Evolutionary conservation across 2,329 filamentous ascomycete genomes (phyloP).

Genomic region (Fusarium miscanthi): DNA sequence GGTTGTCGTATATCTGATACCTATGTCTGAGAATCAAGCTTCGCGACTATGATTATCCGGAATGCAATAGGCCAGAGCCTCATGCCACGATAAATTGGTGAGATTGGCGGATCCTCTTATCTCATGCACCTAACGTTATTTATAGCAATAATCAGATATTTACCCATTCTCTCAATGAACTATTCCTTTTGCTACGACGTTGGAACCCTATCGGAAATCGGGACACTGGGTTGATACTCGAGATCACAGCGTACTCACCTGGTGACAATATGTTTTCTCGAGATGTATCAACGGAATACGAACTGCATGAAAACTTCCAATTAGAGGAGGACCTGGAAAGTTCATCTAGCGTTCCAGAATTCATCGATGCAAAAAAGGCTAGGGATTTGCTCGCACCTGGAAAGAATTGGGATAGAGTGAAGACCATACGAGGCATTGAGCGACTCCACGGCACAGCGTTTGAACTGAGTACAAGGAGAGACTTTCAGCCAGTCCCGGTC

Average conservation of each 20-base stretch:
- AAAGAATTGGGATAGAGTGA: not conserved
- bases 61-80: not conserved
- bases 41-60: not conserved
- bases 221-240: not conserved
- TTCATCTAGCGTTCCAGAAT: rapidly evolving
- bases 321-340: not conserved
- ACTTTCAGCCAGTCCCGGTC: rapidly evolving
- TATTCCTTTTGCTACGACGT: rapidly evolving
- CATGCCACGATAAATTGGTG: not conserved
- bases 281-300: not conserved
- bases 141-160: not conserved
- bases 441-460: not conserved
- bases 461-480: rapidly evolving
- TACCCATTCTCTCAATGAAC: rapidly evolving
- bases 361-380: rapidly evolving
- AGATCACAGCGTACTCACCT: not conserved
- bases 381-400: not conserved
- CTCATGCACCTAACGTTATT: rapidly evolving
- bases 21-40: not conserved
- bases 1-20: not conserved
- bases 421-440: rapidly evolving
- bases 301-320: not conserved
- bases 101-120: rapidly evolving
- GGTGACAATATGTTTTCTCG: rapidly evolving
- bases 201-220: rapidly evolving